Evolutionary conservation across 495 filamentous ascomycete genomes (phyloP).

Genomic region (Penicillium psychrofluorescens): DNA sequence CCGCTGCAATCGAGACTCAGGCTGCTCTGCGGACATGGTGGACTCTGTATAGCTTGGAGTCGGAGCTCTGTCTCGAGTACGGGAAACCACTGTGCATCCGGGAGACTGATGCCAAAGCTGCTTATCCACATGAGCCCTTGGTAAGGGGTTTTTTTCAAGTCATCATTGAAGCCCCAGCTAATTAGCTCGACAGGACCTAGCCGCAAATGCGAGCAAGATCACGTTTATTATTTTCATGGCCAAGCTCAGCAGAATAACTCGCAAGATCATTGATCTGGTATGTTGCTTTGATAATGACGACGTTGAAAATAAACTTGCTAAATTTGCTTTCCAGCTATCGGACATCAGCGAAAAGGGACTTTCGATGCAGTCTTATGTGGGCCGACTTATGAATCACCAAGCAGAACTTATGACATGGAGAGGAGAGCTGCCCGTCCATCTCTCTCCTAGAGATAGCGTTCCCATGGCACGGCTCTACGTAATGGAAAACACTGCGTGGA

Average conservation of each 20-base stretch:
- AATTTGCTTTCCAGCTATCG: neutral
- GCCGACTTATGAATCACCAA: constrained; percentile 9
- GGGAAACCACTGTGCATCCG: constrained; percentile 5
- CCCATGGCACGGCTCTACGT: neutral
- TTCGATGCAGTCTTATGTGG: constrained; percentile 3
- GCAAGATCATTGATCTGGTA: constrained; percentile 8
- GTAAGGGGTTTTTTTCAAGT: neutral
- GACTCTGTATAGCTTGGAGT: constrained; percentile 8
- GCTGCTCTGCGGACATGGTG: constrained; percentile 5
- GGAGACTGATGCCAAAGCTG: constrained; percentile 7
- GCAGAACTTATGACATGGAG: constrained; percentile 11
- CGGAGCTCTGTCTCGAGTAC: constrained; percentile 7
- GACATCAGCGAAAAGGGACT: constrained; percentile 2
- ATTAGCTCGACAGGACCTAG: neutral
- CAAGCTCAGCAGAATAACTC: constrained; percentile 2
- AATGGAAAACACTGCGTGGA: neutral
- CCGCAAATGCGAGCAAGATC: neutral
- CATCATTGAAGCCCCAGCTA: neutral
- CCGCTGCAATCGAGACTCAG: neutral
- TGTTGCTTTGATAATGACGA: neutral
- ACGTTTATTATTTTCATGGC: constrained; percentile 3
- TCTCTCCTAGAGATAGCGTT: neutral
- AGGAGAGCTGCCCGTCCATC: constrained; percentile 3
- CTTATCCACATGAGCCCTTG: neutral
- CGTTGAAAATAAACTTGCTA: neutral